A percentile compares a stretch with the other conserved stretches of the same genome.
These are phyloP conservation scores for Oehlia diaphana DNA, from an alignment of 192 early-diverging fungal species.

Conservation along the genomic window DNA sequence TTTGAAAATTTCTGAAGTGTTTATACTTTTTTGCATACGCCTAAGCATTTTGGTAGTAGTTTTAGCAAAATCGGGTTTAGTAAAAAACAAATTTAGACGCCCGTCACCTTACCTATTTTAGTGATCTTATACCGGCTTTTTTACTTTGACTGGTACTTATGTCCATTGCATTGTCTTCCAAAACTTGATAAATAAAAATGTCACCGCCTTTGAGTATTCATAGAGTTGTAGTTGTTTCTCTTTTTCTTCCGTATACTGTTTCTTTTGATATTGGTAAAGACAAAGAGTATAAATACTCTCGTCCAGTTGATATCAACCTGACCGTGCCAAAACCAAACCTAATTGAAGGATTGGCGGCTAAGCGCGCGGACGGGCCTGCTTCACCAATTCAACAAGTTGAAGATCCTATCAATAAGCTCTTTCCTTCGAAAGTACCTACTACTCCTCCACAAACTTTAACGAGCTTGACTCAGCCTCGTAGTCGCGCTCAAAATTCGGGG, in stretches of 20 bases:
- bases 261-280: conserved; percentile 53
- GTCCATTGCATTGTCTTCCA: too few relatives aligned
- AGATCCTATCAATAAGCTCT: conserved; percentile 32
- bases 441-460: conserved; percentile 22
- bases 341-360: conserved; percentile 39
- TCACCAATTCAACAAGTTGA: conserved; percentile 28
- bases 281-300: conserved; percentile 35
- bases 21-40: too few relatives aligned
- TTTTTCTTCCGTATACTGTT: conserved; percentile 75
- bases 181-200: not conserved
- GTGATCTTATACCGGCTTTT: too few relatives aligned
- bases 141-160: too few relatives aligned
- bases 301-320: conserved; percentile 29
- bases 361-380: conserved; percentile 32
- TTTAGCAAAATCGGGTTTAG: too few relatives aligned
- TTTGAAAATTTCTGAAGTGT: too few relatives aligned
- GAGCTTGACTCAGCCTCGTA: conserved; percentile 37
- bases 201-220: conserved; percentile 35
- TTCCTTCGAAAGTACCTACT: conserved; percentile 30
- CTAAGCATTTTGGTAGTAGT: too few relatives aligned
- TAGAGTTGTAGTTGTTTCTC: conserved; percentile 68
- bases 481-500: conserved; percentile 33
- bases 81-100: too few relatives aligned
- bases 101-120: too few relatives aligned
- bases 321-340: conserved; percentile 34